phyloP scores from a whole-genome alignment of 495 filamentous ascomycete species.

The Penicillium angulare region DNA sequence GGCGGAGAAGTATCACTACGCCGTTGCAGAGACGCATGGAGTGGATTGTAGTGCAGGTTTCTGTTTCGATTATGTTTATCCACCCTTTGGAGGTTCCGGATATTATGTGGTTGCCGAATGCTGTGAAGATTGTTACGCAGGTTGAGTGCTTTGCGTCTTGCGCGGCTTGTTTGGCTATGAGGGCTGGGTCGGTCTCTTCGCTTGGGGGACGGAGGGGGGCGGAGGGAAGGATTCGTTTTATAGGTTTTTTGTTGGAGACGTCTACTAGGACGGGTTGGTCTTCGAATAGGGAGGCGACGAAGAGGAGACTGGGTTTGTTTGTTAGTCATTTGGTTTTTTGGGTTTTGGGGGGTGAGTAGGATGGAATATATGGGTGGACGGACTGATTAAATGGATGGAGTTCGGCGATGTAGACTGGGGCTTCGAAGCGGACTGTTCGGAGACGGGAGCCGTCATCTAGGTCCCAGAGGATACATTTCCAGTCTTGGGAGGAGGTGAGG shows the following conservation, averaged over 20 bases:
- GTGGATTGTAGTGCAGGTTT: conserved; percentile 74
- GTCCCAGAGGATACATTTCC: conserved; percentile 95
- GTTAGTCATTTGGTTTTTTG: not conserved
- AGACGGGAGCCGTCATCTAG: conserved; percentile 68
- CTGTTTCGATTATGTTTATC: conserved; percentile 88
- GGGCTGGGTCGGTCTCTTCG: conserved; percentile 59
- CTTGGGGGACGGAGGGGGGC: conserved; percentile 68
- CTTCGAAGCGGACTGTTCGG: conserved; percentile 78
- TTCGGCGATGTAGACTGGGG: conserved; percentile 92
- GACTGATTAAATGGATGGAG: conserved; percentile 90
- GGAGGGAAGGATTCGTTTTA: conserved; percentile 76
- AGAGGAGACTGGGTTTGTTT: conserved; percentile 57
- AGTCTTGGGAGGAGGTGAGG: conserved; percentile 91
- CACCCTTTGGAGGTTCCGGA: conserved; percentile 92
- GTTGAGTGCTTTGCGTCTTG: conserved; percentile 93
- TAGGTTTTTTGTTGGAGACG: conserved; percentile 59
- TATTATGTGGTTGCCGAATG: conserved; percentile 79
- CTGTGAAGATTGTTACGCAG: conserved; percentile 84
- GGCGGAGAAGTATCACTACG: conserved; percentile 83
- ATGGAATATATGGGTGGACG: not conserved
- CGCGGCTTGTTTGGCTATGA: conserved; percentile 78
- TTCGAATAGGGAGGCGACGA: conserved; percentile 88
- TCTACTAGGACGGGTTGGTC: conserved; percentile 88
- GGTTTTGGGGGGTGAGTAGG: not conserved
- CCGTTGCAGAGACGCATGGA: conserved; percentile 81